phyloP scores from a whole-genome alignment of 192 early-diverging fungal genomes.

The Podila verticillata region DNA sequence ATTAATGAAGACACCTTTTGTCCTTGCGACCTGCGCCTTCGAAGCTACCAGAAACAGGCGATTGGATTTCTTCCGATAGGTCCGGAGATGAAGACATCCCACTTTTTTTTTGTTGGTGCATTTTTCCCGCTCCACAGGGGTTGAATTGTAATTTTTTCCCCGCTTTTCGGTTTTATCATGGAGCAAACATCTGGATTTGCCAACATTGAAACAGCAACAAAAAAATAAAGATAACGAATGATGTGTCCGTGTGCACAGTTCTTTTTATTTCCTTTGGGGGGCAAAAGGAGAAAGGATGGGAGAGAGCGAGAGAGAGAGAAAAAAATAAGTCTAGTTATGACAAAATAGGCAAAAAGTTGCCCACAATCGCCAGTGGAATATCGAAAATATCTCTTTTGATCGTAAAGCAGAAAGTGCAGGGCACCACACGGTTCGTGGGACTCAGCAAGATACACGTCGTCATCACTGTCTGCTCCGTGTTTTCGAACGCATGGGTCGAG shows the following conservation, averaged over 20 bases:
- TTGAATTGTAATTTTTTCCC: too few relatives aligned
- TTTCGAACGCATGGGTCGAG: conserved; percentile 90
- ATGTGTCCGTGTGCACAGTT: conserved; percentile 1
- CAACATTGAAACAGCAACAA: neutral
- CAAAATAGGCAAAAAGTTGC: conserved; percentile 57
- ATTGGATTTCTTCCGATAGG: too few relatives aligned
- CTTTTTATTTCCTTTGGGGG: neutral
- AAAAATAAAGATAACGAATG: neutral
- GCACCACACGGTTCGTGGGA: conserved; percentile 74
- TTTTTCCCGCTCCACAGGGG: too few relatives aligned
- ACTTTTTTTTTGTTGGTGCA: too few relatives aligned
- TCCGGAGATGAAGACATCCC: too few relatives aligned
- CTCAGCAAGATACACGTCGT: conserved; percentile 81
- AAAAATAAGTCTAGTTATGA: conserved; percentile 7
- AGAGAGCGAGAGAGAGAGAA: neutral
- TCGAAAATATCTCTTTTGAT: conserved; percentile 97
- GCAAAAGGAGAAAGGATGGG: neutral
- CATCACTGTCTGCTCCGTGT: conserved; percentile 88
- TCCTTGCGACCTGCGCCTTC: too few relatives aligned
- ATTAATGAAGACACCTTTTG: too few relatives aligned
- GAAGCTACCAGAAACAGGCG: too few relatives aligned
- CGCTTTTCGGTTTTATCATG: too few relatives aligned
- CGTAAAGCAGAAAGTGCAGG: conserved; percentile 93
- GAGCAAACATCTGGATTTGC: too few relatives aligned
- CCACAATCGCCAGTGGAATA: conserved; percentile 85